These are phyloP conservation scores for Fraxinus latifolia DNA, from an alignment of 305 asterid species.

Conservation along the genomic window DNA sequence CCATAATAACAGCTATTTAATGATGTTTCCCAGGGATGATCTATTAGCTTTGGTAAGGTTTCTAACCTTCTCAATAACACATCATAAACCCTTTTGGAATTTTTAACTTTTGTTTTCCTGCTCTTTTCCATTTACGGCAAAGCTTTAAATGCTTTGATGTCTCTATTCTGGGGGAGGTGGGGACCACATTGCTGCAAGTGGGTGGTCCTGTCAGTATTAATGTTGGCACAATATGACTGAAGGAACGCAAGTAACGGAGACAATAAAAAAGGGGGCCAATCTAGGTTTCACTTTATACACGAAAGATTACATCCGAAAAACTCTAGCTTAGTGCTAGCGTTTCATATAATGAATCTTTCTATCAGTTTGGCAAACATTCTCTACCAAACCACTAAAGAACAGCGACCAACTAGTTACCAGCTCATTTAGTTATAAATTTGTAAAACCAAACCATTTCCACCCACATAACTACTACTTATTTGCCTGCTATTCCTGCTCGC, in stretches of 20 bases:
- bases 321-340: background rate
- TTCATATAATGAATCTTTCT: background rate
- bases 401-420: background rate
- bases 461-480: background rate
- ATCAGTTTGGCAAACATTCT: background rate
- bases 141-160: background rate
- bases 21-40: background rate
- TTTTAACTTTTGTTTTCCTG: background rate
- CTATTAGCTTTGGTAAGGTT: slow-evolving; percentile 4
- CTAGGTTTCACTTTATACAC: background rate
- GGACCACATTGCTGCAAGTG: background rate
- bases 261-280: background rate
- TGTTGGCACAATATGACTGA: background rate
- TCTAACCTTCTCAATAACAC: background rate
- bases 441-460: slow-evolving; percentile 10
- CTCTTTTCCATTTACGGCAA: background rate
- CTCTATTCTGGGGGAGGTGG: background rate
- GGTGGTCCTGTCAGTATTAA: background rate
- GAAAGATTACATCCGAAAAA: background rate
- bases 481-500: slow-evolving; percentile 9
- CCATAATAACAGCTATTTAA: background rate
- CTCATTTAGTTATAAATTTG: background rate
- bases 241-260: background rate
- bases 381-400: background rate
- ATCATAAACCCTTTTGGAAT: background rate